A percentile compares a stretch with the other conserved stretches of the same genome.
phyloP scores from a whole-genome alignment of 768 basidiomycete genomes.

The Pleurotus sapidus region DNA sequence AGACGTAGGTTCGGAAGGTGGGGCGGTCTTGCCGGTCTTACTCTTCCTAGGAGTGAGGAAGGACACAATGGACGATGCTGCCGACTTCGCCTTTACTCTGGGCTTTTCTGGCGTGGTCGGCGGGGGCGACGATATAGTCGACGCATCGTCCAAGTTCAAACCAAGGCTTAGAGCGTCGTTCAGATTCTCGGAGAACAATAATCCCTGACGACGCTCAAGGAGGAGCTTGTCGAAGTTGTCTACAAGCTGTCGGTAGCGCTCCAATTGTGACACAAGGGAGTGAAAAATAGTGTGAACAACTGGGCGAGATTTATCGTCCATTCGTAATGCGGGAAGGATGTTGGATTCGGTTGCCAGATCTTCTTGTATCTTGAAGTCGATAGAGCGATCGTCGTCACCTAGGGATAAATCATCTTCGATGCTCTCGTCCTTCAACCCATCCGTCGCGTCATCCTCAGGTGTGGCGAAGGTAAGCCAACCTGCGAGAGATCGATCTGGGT shows the following conservation, averaged over 20 bases:
- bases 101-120: conserved; percentile 27
- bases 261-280: conserved; percentile 77
- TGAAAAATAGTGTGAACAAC: conserved; percentile 80
- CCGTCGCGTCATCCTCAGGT: conserved; percentile 31
- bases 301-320: conserved; percentile 73
- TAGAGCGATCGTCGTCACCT: conserved; percentile 70
- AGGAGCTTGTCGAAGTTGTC: conserved; percentile 83
- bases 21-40: conserved; percentile 34
- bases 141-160: conserved; percentile 59
- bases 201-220: conserved; percentile 80
- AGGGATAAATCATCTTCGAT: conserved; percentile 14
- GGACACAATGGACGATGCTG: conserved; percentile 65
- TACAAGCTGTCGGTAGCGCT: conserved; percentile 72
- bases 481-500: conserved; percentile 80
- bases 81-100: conserved; percentile 46
- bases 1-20: conserved; percentile 40
- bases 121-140: conserved; percentile 18
- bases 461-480: conserved; percentile 83
- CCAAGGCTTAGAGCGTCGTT: conserved; percentile 81
- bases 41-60: conserved; percentile 79
- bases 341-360: conserved; percentile 55
- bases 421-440: conserved; percentile 8
- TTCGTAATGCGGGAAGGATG: conserved; percentile 59
- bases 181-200: conserved; percentile 89
- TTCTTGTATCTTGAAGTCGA: conserved; percentile 73